Conservation (phyloP, 257 asterid species). For the Leptodermis oblonga region DNA sequence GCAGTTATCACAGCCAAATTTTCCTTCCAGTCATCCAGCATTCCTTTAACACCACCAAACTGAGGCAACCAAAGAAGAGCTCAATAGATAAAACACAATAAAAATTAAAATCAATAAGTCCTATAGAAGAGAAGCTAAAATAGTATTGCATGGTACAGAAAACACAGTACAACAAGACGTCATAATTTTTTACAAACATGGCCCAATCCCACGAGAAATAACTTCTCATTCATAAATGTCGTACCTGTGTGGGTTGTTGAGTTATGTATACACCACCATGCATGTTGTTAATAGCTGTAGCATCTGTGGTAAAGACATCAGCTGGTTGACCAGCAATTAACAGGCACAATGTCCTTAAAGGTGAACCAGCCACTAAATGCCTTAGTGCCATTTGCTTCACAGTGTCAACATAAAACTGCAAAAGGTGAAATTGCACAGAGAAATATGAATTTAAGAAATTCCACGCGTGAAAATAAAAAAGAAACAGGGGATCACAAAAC, state of each 20-base stretch:
- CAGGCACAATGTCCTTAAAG: slow-evolving; percentile 88
- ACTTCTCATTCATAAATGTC: slow-evolving; percentile 16
- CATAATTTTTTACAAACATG: neutral
- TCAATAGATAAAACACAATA: neutral
- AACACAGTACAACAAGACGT: neutral
- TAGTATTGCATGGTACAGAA: neutral
- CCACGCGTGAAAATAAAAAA: neutral
- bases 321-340: slow-evolving; percentile 95
- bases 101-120: neutral
- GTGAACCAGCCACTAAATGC: slow-evolving; percentile 89
- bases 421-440: slow-evolving; percentile 5
- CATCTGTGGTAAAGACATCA: slow-evolving; percentile 67
- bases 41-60: slow-evolving; percentile 63
- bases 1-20: slow-evolving; percentile 95
- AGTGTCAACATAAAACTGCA: slow-evolving; percentile 87
- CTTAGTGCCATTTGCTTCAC: slow-evolving; percentile 91
- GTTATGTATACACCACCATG: slow-evolving; percentile 42
- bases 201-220: neutral
- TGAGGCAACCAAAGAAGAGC: slow-evolving; percentile 19
- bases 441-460: slow-evolving; percentile 8
- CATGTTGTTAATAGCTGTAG: slow-evolving; percentile 37
- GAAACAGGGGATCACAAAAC: slow-evolving; percentile 24
- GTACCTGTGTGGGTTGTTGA: slow-evolving; percentile 78
- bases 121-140: neutral
- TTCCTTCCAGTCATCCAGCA: slow-evolving; percentile 97